Conservation (phyloP, 345 rosid genomes). For the Lepidium africanum region DNA sequence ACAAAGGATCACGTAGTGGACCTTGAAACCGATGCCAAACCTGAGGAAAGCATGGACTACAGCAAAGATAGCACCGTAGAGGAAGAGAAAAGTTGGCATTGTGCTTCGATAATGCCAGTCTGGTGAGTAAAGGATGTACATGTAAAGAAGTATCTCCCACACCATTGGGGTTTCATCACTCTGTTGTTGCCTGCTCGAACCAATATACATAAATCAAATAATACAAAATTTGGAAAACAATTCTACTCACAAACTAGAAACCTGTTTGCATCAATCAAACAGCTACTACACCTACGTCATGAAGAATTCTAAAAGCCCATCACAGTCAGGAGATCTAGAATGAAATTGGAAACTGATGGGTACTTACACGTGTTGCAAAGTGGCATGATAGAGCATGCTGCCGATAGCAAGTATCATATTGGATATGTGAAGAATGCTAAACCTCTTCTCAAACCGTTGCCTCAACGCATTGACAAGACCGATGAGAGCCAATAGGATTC, state of each 20-base stretch:
- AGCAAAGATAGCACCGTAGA: conserved; percentile 82
- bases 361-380: conserved; percentile 73
- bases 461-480: conserved; percentile 82
- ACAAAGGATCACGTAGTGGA: conserved; percentile 67
- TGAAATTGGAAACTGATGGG: not conserved
- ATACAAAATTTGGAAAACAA: not conserved
- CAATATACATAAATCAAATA: not conserved
- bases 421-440: conserved; percentile 80
- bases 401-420: conserved; percentile 89
- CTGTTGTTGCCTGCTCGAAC: conserved; percentile 69
- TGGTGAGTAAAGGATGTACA: conserved; percentile 93
- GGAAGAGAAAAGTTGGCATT: conserved; percentile 91
- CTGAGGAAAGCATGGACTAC: conserved; percentile 53
- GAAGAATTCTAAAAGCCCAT: not conserved
- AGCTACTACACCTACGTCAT: not conserved
- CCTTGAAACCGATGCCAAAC: conserved; percentile 79
- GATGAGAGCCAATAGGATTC: conserved; percentile 70
- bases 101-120: conserved; percentile 97
- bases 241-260: not conserved
- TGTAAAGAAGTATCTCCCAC: conserved; percentile 94
- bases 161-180: conserved; percentile 99
- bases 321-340: not conserved
- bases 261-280: not conserved
- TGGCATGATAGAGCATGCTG: conserved; percentile 87
- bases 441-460: conserved; percentile 93